Evolutionary conservation across 257 asterid species (phyloP).

Genomic region (Striga asiatica): DNA sequence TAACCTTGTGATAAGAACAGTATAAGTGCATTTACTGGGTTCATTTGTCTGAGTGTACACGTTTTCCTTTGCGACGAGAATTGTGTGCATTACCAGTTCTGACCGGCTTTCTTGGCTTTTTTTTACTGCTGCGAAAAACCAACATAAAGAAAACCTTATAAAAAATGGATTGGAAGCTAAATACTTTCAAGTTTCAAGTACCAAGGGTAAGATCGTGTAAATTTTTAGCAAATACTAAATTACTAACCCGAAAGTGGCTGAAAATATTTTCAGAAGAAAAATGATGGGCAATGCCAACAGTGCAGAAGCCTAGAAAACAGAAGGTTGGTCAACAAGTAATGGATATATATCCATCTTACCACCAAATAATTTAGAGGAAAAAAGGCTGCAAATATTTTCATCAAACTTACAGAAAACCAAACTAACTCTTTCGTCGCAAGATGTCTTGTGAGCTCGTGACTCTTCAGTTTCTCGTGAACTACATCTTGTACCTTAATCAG

Average conservation of each 20-base stretch:
- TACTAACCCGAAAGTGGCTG: slow-evolving; percentile 36
- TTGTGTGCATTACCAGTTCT: slow-evolving; percentile 21
- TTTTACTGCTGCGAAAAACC: slow-evolving; percentile 25
- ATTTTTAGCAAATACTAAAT: neutral
- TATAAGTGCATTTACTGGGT: slow-evolving; percentile 6
- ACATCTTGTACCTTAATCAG: slow-evolving; percentile 52
- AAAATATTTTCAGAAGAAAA: slow-evolving; percentile 25
- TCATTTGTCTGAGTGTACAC: slow-evolving; percentile 35
- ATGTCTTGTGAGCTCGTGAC: slow-evolving; percentile 57
- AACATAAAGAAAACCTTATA: neutral
- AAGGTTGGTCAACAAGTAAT: slow-evolving; percentile 7
- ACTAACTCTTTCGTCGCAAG: slow-evolving; percentile 75
- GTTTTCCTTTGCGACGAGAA: slow-evolving; percentile 40
- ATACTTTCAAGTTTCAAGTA: neutral
- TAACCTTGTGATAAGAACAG: slow-evolving; percentile 15
- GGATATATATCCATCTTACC: neutral
- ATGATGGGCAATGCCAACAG: slow-evolving; percentile 37
- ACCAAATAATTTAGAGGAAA: neutral
- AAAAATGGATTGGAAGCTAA: no score
- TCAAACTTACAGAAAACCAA: slow-evolving; percentile 69
- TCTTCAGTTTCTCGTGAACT: slow-evolving; percentile 56
- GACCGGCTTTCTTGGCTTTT: slow-evolving; percentile 22
- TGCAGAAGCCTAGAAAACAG: slow-evolving; percentile 36
- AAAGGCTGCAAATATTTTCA: slow-evolving; percentile 7
- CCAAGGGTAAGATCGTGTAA: neutral